Evolutionary conservation across 139 green algal genomes (phyloP), one percentile per base, ranked within the genome.

Genomic region (Volvox africanus): DNA sequence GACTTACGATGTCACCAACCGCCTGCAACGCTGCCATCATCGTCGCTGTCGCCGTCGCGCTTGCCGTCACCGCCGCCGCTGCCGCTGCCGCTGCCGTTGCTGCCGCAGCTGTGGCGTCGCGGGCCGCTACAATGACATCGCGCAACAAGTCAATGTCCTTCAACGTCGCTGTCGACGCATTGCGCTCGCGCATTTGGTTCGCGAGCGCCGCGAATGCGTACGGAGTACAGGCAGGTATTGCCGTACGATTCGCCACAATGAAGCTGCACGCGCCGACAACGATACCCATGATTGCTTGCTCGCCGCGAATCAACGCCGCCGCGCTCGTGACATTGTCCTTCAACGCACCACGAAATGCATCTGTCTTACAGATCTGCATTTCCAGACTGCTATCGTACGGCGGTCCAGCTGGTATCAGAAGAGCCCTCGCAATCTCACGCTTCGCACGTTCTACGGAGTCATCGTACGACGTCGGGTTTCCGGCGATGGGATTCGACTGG

Each of bases 281-380:
- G 1, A 75, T 24, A n/a, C 37, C 19, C 85, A 89, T 89, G 37
- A 89, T 14, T 28, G 85, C 85, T 28, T 82, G 69, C 26, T 89
- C 85, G 28, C 44, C 37, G 0, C 85, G 69, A 3, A 89, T n/a
- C 28, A 82, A 18, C 12, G 5, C 44, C 30, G 35, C n/a, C 0
- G 85, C 69, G 5, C 0, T n/a, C 16, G 85, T 32, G n/a, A 35
- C 24, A 37, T 37, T 28, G n/a, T 61, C 28, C 44, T 12, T 20
- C 24, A 89, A 20, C 1, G 71, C 20, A 5, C 28, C 44, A 0
- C 44, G 37, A 50, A 69, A 82, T 0, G 71, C 71, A 37, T 89
- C 71, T 26, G 44, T 35, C 44, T 26, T 73, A 65, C 85, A 89
- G 69, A 82, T 61, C 0, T 32, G 26, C 0, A 37, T 1, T 20